Evolutionary conservation across 2,329 filamentous ascomycete species (phyloP).

Genomic region (Metarhizium sp.): DNA sequence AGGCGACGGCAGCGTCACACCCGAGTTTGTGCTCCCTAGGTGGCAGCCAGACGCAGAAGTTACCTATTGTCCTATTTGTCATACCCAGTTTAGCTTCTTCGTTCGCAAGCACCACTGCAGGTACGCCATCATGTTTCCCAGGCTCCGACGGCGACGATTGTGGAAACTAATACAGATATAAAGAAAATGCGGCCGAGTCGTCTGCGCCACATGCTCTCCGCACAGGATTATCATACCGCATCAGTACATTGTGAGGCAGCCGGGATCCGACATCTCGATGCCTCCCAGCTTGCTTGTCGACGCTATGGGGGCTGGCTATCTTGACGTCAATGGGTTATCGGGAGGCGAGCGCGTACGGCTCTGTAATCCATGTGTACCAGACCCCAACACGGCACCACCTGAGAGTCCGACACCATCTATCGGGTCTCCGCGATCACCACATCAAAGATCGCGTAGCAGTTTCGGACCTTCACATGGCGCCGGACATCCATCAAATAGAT

Average conservation of each 20-base stretch:
- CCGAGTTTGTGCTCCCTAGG: slow-evolving; percentile 52
- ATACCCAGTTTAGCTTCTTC: slow-evolving; percentile 70
- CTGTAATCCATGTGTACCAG: slow-evolving; percentile 54
- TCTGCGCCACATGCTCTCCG: slow-evolving; percentile 82
- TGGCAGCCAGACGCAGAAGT: slow-evolving; percentile 90
- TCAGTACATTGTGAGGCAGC: slow-evolving; percentile 82
- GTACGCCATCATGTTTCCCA: slow-evolving; percentile 29
- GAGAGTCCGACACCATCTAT: slow-evolving; percentile 28
- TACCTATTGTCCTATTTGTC: slow-evolving; percentile 76
- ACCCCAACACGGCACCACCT: slow-evolving; percentile 50
- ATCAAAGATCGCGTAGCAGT: slow-evolving; percentile 38
- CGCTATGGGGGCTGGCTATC: slow-evolving; percentile 28
- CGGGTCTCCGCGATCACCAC: slow-evolving; percentile 22
- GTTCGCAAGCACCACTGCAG: slow-evolving; percentile 90
- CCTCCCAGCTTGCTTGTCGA: slow-evolving; percentile 27
- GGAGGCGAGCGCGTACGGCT: slow-evolving; percentile 50
- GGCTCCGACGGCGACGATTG: neutral
- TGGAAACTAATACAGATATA: slow-evolving; percentile 7
- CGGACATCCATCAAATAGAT: slow-evolving; percentile 19
- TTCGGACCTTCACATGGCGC: slow-evolving; percentile 23
- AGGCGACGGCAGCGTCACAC: neutral
- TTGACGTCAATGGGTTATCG: slow-evolving; percentile 34
- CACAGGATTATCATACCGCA: slow-evolving; percentile 92
- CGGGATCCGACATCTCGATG: slow-evolving; percentile 34
- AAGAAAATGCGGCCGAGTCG: slow-evolving; percentile 86